A percentile compares a stretch with the other conserved stretches of the same genome.
These are phyloP conservation scores for Clonostachys sp. DNA, from an alignment of 2,329 filamentous ascomycete genomes.

Conservation along the genomic window DNA sequence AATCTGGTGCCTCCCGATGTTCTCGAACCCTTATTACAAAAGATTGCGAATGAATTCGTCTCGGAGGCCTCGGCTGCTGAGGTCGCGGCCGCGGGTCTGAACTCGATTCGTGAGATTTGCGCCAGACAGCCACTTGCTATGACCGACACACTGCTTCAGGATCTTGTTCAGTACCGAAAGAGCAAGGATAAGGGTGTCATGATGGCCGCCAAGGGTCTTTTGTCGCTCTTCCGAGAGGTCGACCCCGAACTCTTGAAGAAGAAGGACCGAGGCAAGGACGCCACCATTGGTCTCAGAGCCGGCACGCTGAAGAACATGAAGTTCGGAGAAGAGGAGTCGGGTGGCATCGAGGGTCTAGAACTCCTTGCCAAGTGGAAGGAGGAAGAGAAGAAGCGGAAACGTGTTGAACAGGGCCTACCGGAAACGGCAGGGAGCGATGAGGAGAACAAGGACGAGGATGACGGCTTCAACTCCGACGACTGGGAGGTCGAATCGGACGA, in stretches of 20 bases:
- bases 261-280: slow-evolving; percentile 86
- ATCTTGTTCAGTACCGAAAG: slow-evolving; percentile 92
- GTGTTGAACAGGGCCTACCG: slow-evolving; percentile 62
- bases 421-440: slow-evolving; percentile 58
- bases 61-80: slow-evolving; percentile 89
- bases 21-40: slow-evolving; percentile 83
- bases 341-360: slow-evolving; percentile 88
- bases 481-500: slow-evolving; percentile 60
- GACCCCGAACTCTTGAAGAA: slow-evolving; percentile 85
- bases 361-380: slow-evolving; percentile 91
- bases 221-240: slow-evolving; percentile 88
- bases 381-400: slow-evolving; percentile 74
- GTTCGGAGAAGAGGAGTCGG: slow-evolving; percentile 77
- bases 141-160: slow-evolving; percentile 91
- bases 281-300: slow-evolving; percentile 72
- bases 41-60: slow-evolving; percentile 98
- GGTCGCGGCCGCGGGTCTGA: slow-evolving; percentile 86
- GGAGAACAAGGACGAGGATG: slow-evolving; percentile 58
- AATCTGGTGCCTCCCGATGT: slow-evolving; percentile 88
- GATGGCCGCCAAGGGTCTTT: slow-evolving; percentile 92
- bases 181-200: slow-evolving; percentile 99
- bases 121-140: slow-evolving; percentile 92
- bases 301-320: slow-evolving; percentile 72
- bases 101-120: slow-evolving; percentile 92
- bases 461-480: slow-evolving; percentile 47